Base-by-base conservation (phyloP, 2,329 filamentous ascomycete species). In the Thyridium curvatum region DNA sequence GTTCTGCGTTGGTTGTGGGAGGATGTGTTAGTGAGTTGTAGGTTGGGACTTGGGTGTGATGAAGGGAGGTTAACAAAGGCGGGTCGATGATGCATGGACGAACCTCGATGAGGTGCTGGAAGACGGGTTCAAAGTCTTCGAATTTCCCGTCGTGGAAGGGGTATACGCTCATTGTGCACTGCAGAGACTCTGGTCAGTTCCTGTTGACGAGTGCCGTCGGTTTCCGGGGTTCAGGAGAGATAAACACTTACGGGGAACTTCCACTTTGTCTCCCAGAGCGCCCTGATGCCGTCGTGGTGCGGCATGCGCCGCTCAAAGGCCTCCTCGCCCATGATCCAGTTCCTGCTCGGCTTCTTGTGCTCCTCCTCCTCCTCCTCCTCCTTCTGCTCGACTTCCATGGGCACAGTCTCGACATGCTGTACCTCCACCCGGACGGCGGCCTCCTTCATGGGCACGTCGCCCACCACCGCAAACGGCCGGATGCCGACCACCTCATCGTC, bases 241-340 rank as follows among this genome's bases (percentile, higher is more conserved):
- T 34, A 29, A 6, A 31, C n/a, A 52, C 72, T 41, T 61, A 82
- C 79, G 5, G 79, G 79, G 48, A 72, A 66, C 59, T 80, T 80
- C 84, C 84, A 89, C 60, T 86, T 86, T 7, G 79, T 84, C 61
- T 86, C 80, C 84, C 85, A 89, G 18, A 85, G 62, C 9, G 71
- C 71, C 52, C 73, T 65, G 47, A 82, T 79, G 17, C 72, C 73
- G 28, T 69, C 64, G 47, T 81, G 74, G 52, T 82, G 79, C 15
- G 77, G 68, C 67, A 71, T 70, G 43, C 53, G 55, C 12, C 43
- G 50, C 51, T 66, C 59, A 51, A 66, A 71, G 32, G 60, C 61
- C 45, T 61, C 55, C 15, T 46, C 43, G 39, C 66, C 68, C 66
- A 71, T 69, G 34, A 60, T 54, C 67, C 66, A 71, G 12, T 58